Conservation (phyloP, 768 basidiomycete species). For the Calocybe gangraenosa region DNA sequence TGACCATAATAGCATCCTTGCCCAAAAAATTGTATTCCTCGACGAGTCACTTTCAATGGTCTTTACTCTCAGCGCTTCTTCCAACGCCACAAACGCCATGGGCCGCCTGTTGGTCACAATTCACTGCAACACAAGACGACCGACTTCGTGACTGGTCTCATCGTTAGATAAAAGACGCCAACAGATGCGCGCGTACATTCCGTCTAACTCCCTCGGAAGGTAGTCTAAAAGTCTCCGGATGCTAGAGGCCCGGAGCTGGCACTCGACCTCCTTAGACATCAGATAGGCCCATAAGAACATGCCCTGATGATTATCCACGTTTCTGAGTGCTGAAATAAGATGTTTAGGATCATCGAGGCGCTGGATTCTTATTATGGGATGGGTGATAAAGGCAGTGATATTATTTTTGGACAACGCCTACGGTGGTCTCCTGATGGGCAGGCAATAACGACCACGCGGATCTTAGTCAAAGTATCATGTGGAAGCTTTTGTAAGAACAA, state of each 20-base stretch:
- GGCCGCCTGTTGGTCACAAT: too few relatives aligned
- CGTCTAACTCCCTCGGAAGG: neutral
- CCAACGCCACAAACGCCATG: neutral
- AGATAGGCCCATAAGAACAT: too few relatives aligned
- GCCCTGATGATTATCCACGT: constrained; percentile 3
- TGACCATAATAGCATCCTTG: neutral
- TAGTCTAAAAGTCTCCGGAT: neutral
- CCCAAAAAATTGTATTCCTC: neutral
- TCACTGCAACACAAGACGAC: neutral
- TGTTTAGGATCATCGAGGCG: neutral
- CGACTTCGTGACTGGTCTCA: neutral
- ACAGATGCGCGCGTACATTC: neutral
- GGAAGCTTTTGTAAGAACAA: neutral
- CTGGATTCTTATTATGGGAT: neutral
- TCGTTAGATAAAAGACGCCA: neutral
- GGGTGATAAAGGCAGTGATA: neutral
- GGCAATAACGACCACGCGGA: too few relatives aligned
- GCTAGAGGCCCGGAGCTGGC: neutral
- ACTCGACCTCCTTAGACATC: too few relatives aligned
- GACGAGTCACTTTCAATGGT: neutral
- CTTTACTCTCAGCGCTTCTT: neutral
- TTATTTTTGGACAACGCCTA: neutral
- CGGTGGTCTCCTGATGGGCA: neutral
- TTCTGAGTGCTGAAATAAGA: neutral
- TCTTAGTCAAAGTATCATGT: neutral